Evolutionary conservation across 176 grass and related monocot genomes (phyloP).

Genomic region (Neostapfia colusana): DNA sequence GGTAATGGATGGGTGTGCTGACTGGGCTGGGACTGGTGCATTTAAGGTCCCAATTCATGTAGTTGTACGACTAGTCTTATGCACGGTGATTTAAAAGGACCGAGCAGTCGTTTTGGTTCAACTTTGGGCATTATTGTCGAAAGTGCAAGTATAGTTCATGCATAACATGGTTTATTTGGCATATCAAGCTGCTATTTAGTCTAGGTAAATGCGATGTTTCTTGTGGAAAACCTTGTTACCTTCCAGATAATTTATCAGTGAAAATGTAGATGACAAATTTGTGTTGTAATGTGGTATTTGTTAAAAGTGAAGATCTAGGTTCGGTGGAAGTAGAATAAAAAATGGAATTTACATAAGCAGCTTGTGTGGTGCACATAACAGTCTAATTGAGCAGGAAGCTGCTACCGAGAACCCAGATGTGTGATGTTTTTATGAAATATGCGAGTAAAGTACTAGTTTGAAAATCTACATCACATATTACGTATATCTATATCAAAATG

Average conservation of each 20-base stretch:
- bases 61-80: slow-evolving; percentile 5
- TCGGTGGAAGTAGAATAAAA: slow-evolving; percentile 1
- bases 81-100: background rate
- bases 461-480: background rate
- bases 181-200: background rate
- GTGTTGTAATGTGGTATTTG: background rate
- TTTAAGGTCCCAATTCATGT: background rate
- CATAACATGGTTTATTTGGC: background rate
- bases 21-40: background rate
- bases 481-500: background rate
- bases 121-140: slow-evolving; percentile 14
- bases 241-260: background rate
- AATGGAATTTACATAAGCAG: background rate
- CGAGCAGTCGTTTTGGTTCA: background rate
- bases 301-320: background rate
- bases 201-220: background rate
- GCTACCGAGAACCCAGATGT: background rate
- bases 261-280: background rate
- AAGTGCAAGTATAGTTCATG: background rate
- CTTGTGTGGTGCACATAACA: background rate
- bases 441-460: no score
- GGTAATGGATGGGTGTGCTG: slow-evolving; percentile 49
- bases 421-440: no score
- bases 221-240: background rate
- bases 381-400: slow-evolving; percentile 3